Evolutionary conservation across 371 early-diverging fungal species (phyloP), one percentile per base, ranked within the genome.

Genomic region (Rhizopus sp.): DNA sequence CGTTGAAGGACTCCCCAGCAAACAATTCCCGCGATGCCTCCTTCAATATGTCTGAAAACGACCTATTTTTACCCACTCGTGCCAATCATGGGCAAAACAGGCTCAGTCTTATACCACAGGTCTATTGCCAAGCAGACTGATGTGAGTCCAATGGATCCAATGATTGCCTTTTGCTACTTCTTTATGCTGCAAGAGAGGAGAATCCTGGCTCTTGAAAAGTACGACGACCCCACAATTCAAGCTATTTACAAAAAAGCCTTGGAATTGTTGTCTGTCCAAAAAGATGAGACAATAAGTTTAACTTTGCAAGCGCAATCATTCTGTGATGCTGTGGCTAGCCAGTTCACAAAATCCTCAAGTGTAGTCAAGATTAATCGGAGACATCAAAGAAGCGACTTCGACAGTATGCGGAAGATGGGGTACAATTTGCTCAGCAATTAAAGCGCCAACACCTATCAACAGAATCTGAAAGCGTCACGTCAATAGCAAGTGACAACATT

Each of bases 351-450:
- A 23, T 57, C 7, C 31, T 57, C 32, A 50, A 50, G 17, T 40
- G 15, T 16, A 15, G 2, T 3, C 7, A 57, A 23, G 56, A 50
- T 16, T 3, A 5, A 5, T 41, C 57, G n/a, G 50, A 50, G 16
- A 50, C 3, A 7, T 48, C 57, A 9, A 38, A 16, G 8, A 57
- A 57, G 50, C 15, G 57, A 3, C 39, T 57, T 42, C 39, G 50
- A n/a, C 40, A 50, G 16, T 57, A 57, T 32, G 57, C 57, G 7
- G 32, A 57, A 42, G 50, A 50, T 57, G 50, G 42, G 9, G 10
- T 47, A 0, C 7, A 4, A n/a, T 53, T 42, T 16, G 53, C 41
- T 0, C 4, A 15, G 16, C 31, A 42, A 4, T 41, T 53, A 9
- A 53, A 42, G 16, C 41, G 41, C 5, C 41, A 13, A 15, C 41